Evolutionary conservation across 192 early-diverging fungal species (phyloP).

Genomic region (Kickxella alabastrina): DNA sequence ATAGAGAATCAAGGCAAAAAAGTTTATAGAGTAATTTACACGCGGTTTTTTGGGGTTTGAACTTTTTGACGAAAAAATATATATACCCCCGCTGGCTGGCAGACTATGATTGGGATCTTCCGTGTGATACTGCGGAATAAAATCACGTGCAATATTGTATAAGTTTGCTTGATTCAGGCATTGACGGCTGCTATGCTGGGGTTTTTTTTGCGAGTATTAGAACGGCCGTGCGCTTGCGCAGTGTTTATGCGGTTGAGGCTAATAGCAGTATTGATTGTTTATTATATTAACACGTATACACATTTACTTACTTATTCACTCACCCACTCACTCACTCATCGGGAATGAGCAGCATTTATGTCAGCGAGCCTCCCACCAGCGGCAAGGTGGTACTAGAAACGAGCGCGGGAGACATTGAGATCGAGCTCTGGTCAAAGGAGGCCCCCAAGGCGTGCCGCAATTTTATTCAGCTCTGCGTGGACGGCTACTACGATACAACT

Average conservation of each 20-base stretch:
- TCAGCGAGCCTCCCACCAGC: conserved; percentile 53
- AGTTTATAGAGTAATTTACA: no score
- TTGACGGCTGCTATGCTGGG: no score
- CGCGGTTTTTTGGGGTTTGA: no score
- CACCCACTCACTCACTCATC: neutral
- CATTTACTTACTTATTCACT: neutral
- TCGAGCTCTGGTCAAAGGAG: conserved; percentile 96
- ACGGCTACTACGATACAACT: conserved; percentile 85
- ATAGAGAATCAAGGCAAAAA: no score
- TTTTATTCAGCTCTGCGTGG: conserved; percentile 89
- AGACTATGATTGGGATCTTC: no score
- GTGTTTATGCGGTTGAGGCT: no score
- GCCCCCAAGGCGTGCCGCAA: conserved; percentile 88
- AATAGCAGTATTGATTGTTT: neutral
- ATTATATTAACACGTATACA: no score
- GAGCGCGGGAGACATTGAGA: conserved; percentile 77
- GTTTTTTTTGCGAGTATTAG: neutral
- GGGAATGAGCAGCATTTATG: conserved; percentile 43
- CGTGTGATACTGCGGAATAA: no score
- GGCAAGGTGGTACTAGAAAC: conserved; percentile 82
- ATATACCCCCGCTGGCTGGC: no score
- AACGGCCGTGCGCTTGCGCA: neutral
- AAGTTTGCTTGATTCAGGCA: no score
- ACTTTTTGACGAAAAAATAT: no score
- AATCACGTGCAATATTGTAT: neutral